A percentile compares a stretch with the other conserved stretches of the same genome.
These are phyloP conservation scores for Diplodia corticola DNA, from an alignment of 2,329 filamentous ascomycete species.

Conservation along the genomic window DNA sequence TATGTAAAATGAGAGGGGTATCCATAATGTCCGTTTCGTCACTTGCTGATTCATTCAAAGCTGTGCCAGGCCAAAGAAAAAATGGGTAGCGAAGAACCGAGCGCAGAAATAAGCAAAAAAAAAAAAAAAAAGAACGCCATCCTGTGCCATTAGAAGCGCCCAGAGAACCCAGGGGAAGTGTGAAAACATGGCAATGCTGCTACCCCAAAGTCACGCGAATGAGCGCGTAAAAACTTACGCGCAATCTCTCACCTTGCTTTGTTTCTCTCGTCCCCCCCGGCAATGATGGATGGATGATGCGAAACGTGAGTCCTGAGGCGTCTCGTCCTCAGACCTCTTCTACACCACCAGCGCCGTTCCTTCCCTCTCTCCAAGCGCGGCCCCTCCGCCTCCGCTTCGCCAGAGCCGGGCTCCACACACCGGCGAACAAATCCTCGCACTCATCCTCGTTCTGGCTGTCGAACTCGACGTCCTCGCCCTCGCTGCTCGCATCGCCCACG, in stretches of 20 bases:
- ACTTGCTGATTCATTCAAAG: not conserved
- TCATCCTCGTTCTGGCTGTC: conserved; percentile 67
- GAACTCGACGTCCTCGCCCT: conserved; percentile 53
- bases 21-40: conserved; percentile 7
- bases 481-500: conserved; percentile 13
- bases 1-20: conserved; percentile 7
- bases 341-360: conserved; percentile 8
- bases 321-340: conserved; percentile 18
- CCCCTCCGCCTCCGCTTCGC: conserved; percentile 49
- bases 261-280: not conserved
- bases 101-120: not conserved
- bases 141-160: not conserved
- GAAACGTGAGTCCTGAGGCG: not conserved
- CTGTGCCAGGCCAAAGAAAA: not conserved
- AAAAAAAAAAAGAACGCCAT: not conserved
- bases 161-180: not conserved
- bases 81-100: not conserved
- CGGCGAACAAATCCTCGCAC: conserved; percentile 65
- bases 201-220: not conserved
- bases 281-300: not conserved
- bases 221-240: not conserved
- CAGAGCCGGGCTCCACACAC: conserved; percentile 59
- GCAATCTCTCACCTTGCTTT: not conserved
- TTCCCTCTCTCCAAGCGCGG: conserved; percentile 19
- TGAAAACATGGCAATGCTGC: not conserved